phyloP scores from a whole-genome alignment of 2,329 filamentous ascomycete species.

The Elsinoe fawcettii region DNA sequence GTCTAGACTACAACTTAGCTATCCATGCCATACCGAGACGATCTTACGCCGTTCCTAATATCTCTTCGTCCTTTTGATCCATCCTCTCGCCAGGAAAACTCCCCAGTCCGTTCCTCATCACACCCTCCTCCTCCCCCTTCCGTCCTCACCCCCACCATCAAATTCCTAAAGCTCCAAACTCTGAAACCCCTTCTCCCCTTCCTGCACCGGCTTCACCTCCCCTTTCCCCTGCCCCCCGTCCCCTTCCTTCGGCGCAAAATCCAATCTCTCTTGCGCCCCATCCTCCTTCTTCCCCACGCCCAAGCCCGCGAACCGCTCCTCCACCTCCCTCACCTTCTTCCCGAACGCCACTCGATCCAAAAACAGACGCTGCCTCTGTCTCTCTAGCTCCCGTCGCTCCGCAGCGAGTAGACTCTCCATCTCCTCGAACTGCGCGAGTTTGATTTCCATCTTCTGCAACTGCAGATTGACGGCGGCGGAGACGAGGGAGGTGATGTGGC shows the following conservation, averaged over 20 bases:
- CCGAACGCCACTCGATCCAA: conserved; percentile 86
- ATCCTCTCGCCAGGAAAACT: not conserved
- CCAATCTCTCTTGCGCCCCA: conserved; percentile 1
- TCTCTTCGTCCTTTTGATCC: not conserved
- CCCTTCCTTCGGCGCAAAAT: not conserved
- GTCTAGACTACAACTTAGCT: not conserved
- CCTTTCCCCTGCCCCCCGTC: not conserved
- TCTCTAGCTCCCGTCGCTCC: conserved; percentile 85
- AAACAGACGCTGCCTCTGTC: conserved; percentile 86
- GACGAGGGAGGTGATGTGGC: conserved; percentile 89
- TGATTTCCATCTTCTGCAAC: conserved; percentile 92
- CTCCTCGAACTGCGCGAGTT: conserved; percentile 91
- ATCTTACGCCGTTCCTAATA: not conserved
- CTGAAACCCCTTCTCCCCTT: conserved; percentile 7
- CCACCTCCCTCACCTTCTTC: conserved; percentile 73
- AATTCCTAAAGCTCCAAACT: conserved; percentile 10
- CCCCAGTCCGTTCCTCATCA: not conserved
- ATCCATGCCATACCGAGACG: not conserved
- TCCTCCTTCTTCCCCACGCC: conserved; percentile 20
- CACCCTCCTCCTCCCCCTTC: not conserved
- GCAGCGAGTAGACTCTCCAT: conserved; percentile 89
- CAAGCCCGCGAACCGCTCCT: conserved; percentile 45
- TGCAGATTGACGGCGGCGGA: conserved; percentile 87
- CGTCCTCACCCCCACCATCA: too few relatives aligned
- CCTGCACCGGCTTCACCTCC: not conserved